Percentiles rank a stretch among this genome's conserved stretches.
phyloP scores from a whole-genome alignment of 768 basidiomycete species.

The Chiua virens region DNA sequence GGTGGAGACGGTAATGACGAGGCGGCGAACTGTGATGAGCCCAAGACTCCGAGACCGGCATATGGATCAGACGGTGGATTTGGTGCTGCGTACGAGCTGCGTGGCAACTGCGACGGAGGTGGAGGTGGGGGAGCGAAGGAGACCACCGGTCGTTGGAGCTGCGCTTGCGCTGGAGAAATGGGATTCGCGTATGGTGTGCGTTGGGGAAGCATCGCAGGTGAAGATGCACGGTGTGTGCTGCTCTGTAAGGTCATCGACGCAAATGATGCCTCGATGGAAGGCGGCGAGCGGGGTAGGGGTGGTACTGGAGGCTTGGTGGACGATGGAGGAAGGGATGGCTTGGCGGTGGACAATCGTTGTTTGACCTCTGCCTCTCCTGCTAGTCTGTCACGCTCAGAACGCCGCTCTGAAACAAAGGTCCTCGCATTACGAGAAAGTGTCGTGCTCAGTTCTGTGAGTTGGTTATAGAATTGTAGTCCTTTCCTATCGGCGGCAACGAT shows the following conservation, averaged over 20 bases:
- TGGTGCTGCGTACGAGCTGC: conserved; percentile 22
- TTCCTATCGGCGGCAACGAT: conserved; percentile 49
- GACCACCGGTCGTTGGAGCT: conserved; percentile 22
- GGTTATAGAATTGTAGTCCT: conserved; percentile 86
- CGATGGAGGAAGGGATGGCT: conserved; percentile 37
- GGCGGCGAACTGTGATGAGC: conserved; percentile 13
- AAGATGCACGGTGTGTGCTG: conserved; percentile 24
- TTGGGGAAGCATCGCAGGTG: conserved; percentile 31
- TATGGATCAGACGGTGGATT: conserved; percentile 37
- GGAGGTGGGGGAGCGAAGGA: conserved; percentile 22
- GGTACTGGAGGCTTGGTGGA: conserved; percentile 52
- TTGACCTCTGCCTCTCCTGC: conserved; percentile 71
- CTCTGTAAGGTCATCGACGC: conserved; percentile 53
- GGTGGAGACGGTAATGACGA: conserved; percentile 5
- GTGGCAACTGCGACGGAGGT: conserved; percentile 20
- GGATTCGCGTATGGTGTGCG: conserved; percentile 24
- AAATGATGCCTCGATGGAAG: conserved; percentile 51
- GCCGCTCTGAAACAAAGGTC: conserved; percentile 62
- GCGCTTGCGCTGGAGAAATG: conserved; percentile 6
- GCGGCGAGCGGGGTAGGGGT: conserved; percentile 41
- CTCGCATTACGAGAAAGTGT: conserved; percentile 59
- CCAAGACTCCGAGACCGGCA: conserved; percentile 30
- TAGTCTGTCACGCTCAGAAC: conserved; percentile 67
- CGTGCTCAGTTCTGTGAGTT: conserved; percentile 63
- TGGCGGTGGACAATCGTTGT: conserved; percentile 52